Base-by-base conservation (phyloP, 2,329 filamentous ascomycete species). In the Fusarium sp. region DNA sequence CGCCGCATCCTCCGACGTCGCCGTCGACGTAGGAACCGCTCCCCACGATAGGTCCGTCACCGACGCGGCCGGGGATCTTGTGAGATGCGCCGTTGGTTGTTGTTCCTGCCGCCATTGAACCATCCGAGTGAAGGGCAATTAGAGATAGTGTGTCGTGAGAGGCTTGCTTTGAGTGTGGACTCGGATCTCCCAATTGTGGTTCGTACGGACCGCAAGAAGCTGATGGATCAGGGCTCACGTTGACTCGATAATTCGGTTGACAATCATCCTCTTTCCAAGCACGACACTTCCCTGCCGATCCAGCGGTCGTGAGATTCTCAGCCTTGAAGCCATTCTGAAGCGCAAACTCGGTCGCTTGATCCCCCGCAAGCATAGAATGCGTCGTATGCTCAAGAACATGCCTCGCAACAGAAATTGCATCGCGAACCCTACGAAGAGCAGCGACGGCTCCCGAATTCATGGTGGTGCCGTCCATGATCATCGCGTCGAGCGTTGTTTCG, bases 401-500 rank as follows among this genome's bases (percentile, higher is more conserved):
- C 1, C 87, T 81, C 5, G 88, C 88, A 1, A 89, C 87, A 20
- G 83, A 81, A 13, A 89, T 82, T 47, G 87, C 88, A 69, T 87
- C 80, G 42, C 80, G 82, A 22, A 89, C 79, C 40, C 87, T 83
- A 6, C 87, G 84, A 22, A 90, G 79, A 0, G 82, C 85, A 0
- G 87, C 88, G 6, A 90, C 88, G 6, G 87, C 87, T 47, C 88
- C 88, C 1, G 84, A 83, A 18, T 88, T 87, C 81, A 90, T 83
- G n/a, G 83, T 87, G 0, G 79, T 80, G 31, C 88, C 88, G 76
- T 90, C 88, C 85, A 89, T 89, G 78, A 90, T 84, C 82, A 90
- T 84, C n/a, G 88, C 88, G 79, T 90, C 88, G 16, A 90, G 86
- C 1, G 88, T 89, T 4, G 88, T 89, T 80, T 89, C 88, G 80